phyloP scores from a whole-genome alignment of 2,329 filamentous ascomycete genomes.

The Parascedosporium putredinis region DNA sequence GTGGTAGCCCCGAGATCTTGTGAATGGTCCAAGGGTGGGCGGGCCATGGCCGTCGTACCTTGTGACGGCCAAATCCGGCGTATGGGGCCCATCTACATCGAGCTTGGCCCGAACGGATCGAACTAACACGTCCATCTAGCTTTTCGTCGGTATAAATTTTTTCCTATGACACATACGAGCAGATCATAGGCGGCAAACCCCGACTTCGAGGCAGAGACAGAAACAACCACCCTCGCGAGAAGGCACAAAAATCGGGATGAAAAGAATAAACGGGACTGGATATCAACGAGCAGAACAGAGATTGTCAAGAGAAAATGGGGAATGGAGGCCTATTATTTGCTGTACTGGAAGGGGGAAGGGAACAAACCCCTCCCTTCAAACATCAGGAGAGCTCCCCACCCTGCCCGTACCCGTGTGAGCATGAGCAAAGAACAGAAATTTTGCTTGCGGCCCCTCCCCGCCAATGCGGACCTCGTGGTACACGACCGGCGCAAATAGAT shows the following conservation, averaged over 20 bases:
- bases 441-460: not conserved
- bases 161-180: no score
- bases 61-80: not conserved
- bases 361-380: no score
- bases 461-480: not conserved
- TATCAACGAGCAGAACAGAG: no score
- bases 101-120: not conserved
- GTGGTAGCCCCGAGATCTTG: not conserved
- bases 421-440: no score
- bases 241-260: not conserved
- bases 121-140: not conserved
- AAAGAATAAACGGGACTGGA: not conserved
- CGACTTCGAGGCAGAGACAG: no score
- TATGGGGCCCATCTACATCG: not conserved
- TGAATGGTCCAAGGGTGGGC: not conserved
- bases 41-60: not conserved
- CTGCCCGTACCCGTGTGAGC: not conserved
- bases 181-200: no score
- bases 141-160: no score
- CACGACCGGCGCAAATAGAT: not conserved
- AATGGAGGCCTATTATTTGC: no score
- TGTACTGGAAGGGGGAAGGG: no score
- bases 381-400: not conserved
- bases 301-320: no score
- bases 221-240: no score